Base-by-base conservation (phyloP, 768 basidiomycete genomes). In the Amanita molliuscula region DNA sequence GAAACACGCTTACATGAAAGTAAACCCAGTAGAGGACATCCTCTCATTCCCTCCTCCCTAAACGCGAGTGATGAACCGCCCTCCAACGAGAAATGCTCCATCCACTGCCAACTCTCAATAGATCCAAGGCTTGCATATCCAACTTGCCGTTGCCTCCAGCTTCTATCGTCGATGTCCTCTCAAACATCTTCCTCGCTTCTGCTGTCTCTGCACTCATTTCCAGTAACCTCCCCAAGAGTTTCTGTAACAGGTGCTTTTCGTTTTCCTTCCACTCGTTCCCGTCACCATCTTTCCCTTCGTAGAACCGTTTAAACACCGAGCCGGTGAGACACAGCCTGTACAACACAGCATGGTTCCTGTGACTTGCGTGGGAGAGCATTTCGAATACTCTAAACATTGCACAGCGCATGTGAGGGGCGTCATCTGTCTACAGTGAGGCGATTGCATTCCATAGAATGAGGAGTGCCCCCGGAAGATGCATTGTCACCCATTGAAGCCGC, bases 101-200 rank as follows among this genome's bases (percentile, higher is more conserved):
- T 79, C 89, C 88, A 91, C 29, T 79, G 2, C 78, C 80, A 41
- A 75, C 72, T 6, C 84, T 77, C 47, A 91, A 71, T 23, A 88
- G 64, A 38, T 88, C 87, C 40, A 90, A 61, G 31, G 86, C 71
- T 42, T 86, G 84, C 5, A 65, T 59, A 53, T 88, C 79, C 21
- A 88, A 61, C n/a, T 26, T 37, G 0, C 66, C 69, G 47, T 77
- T 71, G 1, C 64, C 67, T 35, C 62, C 67, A 4, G 67, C 68
- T 45, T 77, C 68, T 2, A 66, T 63, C 38, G 61, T 71, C 41
- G 82, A 68, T 0, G 73, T 72, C 23, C 67, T 70, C 55, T 82
- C 78, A 48, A 92, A 80, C 34, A 91, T 74, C 9, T 60, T 58
- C 41, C 83, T 67, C n/a, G 78, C 78, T 28, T 88, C 82, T 8